Evolutionary conservation across 1,284 basidiomycete species (phyloP).

Genomic region (Neotropicomus parvogracilis): DNA sequence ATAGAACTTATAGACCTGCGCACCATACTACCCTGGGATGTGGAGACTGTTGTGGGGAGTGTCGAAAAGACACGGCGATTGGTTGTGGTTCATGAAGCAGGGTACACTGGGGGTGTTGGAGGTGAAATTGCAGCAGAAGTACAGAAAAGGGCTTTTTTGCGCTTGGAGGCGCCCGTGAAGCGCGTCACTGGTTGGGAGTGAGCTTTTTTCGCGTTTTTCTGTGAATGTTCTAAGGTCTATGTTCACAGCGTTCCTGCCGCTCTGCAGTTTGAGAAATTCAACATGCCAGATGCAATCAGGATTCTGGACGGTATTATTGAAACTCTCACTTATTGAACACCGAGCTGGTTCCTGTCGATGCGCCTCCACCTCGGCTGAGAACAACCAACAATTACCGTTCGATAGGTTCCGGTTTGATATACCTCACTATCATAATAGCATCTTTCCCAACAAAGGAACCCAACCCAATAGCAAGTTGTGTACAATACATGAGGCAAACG

Average conservation of each 20-base stretch:
- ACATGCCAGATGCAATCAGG: constrained; percentile 82
- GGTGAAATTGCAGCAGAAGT: constrained; percentile 85
- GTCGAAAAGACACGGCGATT: constrained; percentile 80
- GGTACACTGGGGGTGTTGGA: constrained; percentile 80
- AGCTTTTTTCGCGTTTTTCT: constrained; percentile 37
- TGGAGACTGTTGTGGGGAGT: constrained; percentile 75
- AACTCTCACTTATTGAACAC: constrained; percentile 71
- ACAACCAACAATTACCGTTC: background rate
- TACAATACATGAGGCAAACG: background rate
- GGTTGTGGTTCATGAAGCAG: constrained; percentile 90
- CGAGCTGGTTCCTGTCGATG: background rate
- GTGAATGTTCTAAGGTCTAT: constrained; percentile 6
- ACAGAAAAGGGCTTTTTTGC: constrained; percentile 82
- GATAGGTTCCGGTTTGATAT: background rate
- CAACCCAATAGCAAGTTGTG: background rate
- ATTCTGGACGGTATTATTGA: constrained; percentile 82
- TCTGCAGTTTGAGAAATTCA: constrained; percentile 86
- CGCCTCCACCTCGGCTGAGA: background rate
- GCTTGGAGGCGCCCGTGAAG: constrained; percentile 83
- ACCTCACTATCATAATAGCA: background rate
- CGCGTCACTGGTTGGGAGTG: constrained; percentile 90
- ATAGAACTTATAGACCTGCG: constrained; percentile 90
- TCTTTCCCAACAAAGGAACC: background rate
- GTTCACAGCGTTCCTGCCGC: constrained; percentile 67
- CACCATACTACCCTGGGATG: constrained; percentile 88